phyloP scores from a whole-genome alignment of 371 early-diverging fungal species.

The Mortierella sp. region DNA sequence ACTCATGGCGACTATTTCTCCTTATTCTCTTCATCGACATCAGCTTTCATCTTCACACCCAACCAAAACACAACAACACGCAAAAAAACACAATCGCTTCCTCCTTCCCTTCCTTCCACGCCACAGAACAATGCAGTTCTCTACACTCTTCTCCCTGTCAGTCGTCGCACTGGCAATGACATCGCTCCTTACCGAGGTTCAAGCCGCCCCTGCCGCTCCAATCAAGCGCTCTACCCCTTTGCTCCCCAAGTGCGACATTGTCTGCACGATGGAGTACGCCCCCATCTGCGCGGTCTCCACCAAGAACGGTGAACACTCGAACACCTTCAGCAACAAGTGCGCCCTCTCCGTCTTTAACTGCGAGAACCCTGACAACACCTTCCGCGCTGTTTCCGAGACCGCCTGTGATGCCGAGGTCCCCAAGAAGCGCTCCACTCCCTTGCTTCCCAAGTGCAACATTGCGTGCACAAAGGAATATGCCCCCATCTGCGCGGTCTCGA shows the following conservation, averaged over 20 bases:
- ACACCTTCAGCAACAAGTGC: conserved; percentile 1
- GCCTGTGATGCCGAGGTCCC: not conserved
- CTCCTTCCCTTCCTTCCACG: not conserved
- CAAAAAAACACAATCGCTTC: not conserved
- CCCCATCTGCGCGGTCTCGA: not conserved
- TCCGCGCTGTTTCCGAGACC: not conserved
- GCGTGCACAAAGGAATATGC: not conserved
- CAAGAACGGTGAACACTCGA: not conserved
- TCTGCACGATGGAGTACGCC: not conserved
- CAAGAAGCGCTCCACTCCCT: not conserved
- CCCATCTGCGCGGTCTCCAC: not conserved
- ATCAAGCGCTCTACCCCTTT: not conserved
- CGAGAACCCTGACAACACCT: conserved; percentile 8
- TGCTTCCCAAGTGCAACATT: not conserved
- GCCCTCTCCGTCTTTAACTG: conserved; percentile 9
- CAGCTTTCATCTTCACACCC: not conserved
- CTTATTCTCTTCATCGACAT: not conserved
- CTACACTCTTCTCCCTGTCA: not conserved
- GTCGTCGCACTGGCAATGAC: not conserved
- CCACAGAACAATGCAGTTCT: not conserved
- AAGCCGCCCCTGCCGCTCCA: not conserved
- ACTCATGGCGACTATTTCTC: not conserved
- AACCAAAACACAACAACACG: not conserved
- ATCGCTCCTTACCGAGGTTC: not conserved
- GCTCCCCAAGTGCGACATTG: not conserved